Percentiles rank a stretch among this genome's conserved stretches.
Conservation (phyloP, 2,329 filamentous ascomycete genomes). For the Drechslera avenae region DNA sequence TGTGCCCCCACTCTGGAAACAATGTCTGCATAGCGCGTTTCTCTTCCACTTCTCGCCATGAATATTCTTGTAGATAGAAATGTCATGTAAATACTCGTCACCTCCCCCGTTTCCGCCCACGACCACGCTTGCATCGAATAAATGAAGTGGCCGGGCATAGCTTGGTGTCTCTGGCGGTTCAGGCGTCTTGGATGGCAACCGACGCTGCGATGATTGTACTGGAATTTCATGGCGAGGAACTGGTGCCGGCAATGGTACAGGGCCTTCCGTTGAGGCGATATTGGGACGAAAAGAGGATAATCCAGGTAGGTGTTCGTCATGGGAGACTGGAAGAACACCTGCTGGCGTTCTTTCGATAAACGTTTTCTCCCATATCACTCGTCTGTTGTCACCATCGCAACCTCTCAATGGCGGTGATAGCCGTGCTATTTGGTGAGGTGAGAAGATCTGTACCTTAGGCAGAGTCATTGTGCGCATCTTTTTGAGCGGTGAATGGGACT, state of each 20-base stretch:
- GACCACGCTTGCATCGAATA: slow-evolving; percentile 24
- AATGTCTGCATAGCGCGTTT: slow-evolving; percentile 33
- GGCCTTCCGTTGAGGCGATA: slow-evolving; percentile 4
- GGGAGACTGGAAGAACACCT: not conserved
- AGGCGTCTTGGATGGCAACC: slow-evolving; percentile 2
- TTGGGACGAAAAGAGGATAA: slow-evolving; percentile 22
- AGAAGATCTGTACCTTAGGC: not conserved
- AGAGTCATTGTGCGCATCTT: slow-evolving; percentile 16
- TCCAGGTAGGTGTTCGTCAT: not conserved
- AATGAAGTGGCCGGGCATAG: slow-evolving; percentile 34
- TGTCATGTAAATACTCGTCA: slow-evolving; percentile 8
- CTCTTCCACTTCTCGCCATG: slow-evolving; percentile 32
- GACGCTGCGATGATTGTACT: not conserved
- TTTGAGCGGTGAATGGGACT: slow-evolving; percentile 11
- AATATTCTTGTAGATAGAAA: slow-evolving; percentile 33
- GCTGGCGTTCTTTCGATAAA: slow-evolving; percentile 15
- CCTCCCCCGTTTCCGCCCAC: not conserved
- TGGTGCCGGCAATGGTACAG: not conserved
- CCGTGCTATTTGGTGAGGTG: not conserved
- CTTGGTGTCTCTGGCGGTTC: slow-evolving; percentile 23
- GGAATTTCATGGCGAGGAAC: not conserved
- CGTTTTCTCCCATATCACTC: not conserved
- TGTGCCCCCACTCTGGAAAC: slow-evolving; percentile 33
- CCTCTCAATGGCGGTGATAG: not conserved
- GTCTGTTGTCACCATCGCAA: slow-evolving; percentile 13